These are phyloP conservation scores for Neurospora sp. DNA, from an alignment of 495 filamentous ascomycete species.

Conservation along the genomic window DNA sequence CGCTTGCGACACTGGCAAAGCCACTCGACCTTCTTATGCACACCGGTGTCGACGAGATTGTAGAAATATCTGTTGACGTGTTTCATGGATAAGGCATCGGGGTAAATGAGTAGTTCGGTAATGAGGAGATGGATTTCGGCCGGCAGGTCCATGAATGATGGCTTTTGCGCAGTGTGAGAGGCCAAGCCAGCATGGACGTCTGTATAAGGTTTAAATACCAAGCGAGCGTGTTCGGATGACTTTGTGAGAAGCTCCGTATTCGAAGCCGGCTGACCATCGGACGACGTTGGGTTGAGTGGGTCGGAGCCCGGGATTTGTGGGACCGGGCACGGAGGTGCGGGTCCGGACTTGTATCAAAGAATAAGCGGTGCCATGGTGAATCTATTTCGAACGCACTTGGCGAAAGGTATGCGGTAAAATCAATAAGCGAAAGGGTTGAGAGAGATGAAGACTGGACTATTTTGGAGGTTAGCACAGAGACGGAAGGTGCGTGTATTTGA, in stretches of 20 bases:
- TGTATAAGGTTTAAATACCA: neutral
- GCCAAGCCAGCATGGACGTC: neutral
- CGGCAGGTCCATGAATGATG: constrained; percentile 31
- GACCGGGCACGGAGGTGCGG: neutral
- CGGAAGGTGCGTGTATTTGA: neutral
- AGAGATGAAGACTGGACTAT: neutral
- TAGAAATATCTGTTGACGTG: constrained; percentile 55
- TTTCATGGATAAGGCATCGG: constrained; percentile 50
- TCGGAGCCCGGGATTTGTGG: neutral
- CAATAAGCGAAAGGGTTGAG: neutral
- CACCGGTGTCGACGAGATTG: constrained; percentile 52
- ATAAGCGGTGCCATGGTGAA: neutral
- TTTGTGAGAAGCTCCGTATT: neutral
- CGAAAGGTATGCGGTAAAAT: neutral
- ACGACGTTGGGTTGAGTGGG: neutral
- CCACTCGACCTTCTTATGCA: constrained; percentile 57
- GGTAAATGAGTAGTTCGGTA: constrained; percentile 41
- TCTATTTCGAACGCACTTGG: neutral
- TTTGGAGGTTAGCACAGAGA: neutral
- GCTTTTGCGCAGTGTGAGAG: neutral
- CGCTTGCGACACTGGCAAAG: constrained; percentile 46
- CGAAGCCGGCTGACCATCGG: neutral
- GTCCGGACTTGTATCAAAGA: neutral
- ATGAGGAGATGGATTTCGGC: constrained; percentile 53
- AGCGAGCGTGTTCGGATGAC: neutral